Evolutionary conservation across 352 stramenopile species (phyloP).

Genomic region (Pythium aristosporum): DNA sequence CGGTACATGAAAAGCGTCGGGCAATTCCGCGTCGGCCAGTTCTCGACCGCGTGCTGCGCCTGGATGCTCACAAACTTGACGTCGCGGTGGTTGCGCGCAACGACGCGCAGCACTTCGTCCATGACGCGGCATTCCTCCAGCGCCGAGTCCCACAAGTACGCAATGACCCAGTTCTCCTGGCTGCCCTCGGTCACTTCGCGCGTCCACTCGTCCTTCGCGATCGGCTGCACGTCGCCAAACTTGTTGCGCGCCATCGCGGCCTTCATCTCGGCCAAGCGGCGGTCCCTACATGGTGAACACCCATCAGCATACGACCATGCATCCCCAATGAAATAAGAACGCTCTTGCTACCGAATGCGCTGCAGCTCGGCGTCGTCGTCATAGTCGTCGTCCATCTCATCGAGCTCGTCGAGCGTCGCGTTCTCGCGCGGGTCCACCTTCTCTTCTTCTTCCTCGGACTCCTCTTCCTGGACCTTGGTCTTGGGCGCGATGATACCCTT

Average conservation of each 20-base stretch:
- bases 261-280: slow-evolving; percentile 88
- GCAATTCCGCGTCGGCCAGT: slow-evolving; percentile 91
- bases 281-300: slow-evolving; percentile 38
- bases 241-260: slow-evolving; percentile 75
- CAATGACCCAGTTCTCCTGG: slow-evolving; percentile 87
- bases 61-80: slow-evolving; percentile 95
- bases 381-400: slow-evolving; percentile 88
- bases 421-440: slow-evolving; percentile 73
- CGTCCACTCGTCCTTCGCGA: slow-evolving; percentile 93
- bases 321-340: not conserved
- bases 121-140: slow-evolving; percentile 91
- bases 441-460: slow-evolving; percentile 59
- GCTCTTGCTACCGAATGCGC: slow-evolving; percentile 50
- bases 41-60: slow-evolving; percentile 88
- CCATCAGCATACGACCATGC: not conserved
- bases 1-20: slow-evolving; percentile 94
- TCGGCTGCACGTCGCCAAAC: slow-evolving; percentile 89
- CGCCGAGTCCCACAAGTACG: slow-evolving; percentile 87
- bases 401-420: slow-evolving; percentile 81
- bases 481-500: slow-evolving; percentile 87
- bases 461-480: slow-evolving; percentile 82
- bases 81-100: slow-evolving; percentile 86
- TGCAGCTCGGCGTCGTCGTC: slow-evolving; percentile 77
- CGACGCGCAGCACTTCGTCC: slow-evolving; percentile 80
- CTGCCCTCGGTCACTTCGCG: slow-evolving; percentile 90